Base-by-base conservation (phyloP, 106 monocot species). In the Phalaenopsis equestris region DNA sequence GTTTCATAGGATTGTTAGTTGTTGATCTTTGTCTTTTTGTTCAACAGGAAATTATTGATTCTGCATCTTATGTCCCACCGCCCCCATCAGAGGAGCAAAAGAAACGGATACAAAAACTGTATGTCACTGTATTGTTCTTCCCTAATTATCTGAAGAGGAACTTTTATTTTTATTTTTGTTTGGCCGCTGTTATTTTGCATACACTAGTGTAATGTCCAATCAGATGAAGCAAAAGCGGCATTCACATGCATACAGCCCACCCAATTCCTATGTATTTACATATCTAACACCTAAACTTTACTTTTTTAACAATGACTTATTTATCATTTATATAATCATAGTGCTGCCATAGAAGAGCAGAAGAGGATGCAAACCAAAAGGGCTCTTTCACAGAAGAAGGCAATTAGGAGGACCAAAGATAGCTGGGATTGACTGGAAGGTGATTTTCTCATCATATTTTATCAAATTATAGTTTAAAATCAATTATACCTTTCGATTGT, bases 1-100 rank as follows among this genome's bases (percentile, higher is more conserved):
- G 23, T 70, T 70, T 14, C 18, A 12, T 14, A 70, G 4, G 12
- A 15, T 12, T 12, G 38, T 2, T 61, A 37, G 11, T 45, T 83
- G 42, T 52, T 56, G 4, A 19, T 19, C 72, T 39, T 38, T 49
- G 76, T 64, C 70, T 17, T 80, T 80, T 64, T 75, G 19, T 80
- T 58, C 14, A 78, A 83, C 65, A 96, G 94, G 89, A 87, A 55
- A 94, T 98, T 73, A 91, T 98, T 80, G 94, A 94, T 90, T 92
- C 92, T 57, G 97, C 97, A 61, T 87, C 94, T n/a, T 98, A 98
- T 80, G 92, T 98, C 55, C 94, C 94, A 17, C 94, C 94, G 36
- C 97, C 97, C 55, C 97, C 97, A 82, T 90, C 94, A 68, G 97
- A 98, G 81, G 94, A 98, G 55, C 92, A 94, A 82, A 98, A 98